phyloP scores from a whole-genome alignment of 495 filamentous ascomycete genomes.

The Penicillium parvum region DNA sequence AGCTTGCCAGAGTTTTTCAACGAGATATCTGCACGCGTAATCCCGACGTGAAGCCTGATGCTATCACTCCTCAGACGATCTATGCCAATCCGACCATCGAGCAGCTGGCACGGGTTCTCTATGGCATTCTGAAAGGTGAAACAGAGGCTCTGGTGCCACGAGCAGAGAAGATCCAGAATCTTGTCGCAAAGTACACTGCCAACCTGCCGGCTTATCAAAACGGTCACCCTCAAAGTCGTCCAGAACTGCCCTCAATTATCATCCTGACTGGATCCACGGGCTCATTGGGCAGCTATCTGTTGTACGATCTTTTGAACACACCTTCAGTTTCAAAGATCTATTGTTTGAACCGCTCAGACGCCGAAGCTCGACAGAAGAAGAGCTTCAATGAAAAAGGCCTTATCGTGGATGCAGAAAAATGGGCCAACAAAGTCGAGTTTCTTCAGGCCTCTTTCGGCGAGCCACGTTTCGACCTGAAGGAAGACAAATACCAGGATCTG shows the following conservation, averaged over 20 bases:
- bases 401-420: constrained; percentile 1
- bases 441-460: constrained; percentile 46
- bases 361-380: constrained; percentile 15
- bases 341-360: constrained; percentile 51
- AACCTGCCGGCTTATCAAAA: constrained; percentile 20
- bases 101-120: constrained; percentile 16
- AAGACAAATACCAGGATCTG: constrained; percentile 37
- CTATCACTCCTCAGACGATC: constrained; percentile 23
- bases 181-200: constrained; percentile 18
- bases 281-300: constrained; percentile 53
- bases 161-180: constrained; percentile 13
- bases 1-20: constrained; percentile 20
- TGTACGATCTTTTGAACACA: constrained; percentile 39
- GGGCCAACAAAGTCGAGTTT: constrained; percentile 38
- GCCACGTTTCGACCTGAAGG: constrained; percentile 43
- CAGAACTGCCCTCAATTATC: constrained; percentile 12
- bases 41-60: neutral
- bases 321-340: constrained; percentile 43
- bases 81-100: constrained; percentile 30
- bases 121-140: constrained; percentile 17
- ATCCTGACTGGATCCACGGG: constrained; percentile 58
- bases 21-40: constrained; percentile 9
- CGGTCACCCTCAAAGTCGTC: neutral
- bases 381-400: constrained; percentile 23
- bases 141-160: constrained; percentile 9